Evolutionary conservation across 2,329 filamentous ascomycete genomes (phyloP).

Genomic region (Phialophora chinensis): DNA sequence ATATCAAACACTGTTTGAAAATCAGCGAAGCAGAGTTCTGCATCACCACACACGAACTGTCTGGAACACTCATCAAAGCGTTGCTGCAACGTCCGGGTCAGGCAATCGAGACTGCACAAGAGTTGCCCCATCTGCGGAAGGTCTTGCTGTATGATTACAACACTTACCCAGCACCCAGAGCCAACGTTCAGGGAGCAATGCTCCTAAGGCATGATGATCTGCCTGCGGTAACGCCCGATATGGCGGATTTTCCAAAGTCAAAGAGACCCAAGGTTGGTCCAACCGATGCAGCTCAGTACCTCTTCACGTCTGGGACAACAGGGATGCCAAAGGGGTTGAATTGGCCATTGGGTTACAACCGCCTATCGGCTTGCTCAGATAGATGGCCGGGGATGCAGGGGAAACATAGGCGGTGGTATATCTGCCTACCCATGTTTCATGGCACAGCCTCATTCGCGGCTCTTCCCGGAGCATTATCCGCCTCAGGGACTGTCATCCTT

Average conservation of each 20-base stretch:
- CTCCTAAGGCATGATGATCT: slow-evolving; percentile 25
- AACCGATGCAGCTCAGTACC: slow-evolving; percentile 31
- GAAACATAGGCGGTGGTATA: slow-evolving; percentile 55
- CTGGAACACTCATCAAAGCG: slow-evolving; percentile 3
- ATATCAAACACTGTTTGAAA: slow-evolving; percentile 68
- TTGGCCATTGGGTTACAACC: slow-evolving; percentile 28
- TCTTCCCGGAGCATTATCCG: slow-evolving; percentile 36
- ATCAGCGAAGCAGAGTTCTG: slow-evolving; percentile 61
- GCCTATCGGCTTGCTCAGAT: slow-evolving; percentile 17
- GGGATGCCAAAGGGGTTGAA: slow-evolving; percentile 39
- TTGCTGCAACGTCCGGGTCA: slow-evolving; percentile 12
- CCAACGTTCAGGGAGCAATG: background rate
- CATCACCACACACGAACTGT: slow-evolving; percentile 46
- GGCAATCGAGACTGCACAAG: background rate
- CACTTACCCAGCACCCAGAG: slow-evolving; percentile 19
- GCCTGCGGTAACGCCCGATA: slow-evolving; percentile 25
- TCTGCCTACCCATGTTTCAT: slow-evolving; percentile 56
- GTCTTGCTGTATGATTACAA: slow-evolving; percentile 30
- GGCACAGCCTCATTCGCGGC: slow-evolving; percentile 55
- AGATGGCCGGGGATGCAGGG: slow-evolving; percentile 46
- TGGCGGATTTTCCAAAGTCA: slow-evolving; percentile 31
- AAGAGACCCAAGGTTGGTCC: slow-evolving; percentile 27
- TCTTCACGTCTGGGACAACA: slow-evolving; percentile 49
- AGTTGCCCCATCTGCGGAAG: slow-evolving; percentile 17
- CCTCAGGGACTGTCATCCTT: slow-evolving; percentile 30